Evolutionary conservation across 257 asterid species (phyloP).

Genomic region (Ehretia macrophylla): DNA sequence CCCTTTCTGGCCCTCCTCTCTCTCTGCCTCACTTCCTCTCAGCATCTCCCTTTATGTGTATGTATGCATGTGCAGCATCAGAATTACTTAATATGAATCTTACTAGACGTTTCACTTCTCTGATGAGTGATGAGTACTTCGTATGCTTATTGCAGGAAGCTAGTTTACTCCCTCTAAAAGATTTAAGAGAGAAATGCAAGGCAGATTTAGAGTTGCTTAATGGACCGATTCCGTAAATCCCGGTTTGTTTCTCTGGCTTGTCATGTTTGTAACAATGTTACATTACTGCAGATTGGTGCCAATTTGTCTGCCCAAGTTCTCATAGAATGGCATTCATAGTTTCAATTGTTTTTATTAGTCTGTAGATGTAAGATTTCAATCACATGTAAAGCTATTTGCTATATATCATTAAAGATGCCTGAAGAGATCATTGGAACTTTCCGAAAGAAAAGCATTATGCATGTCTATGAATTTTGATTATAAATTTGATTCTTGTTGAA

Average conservation of each 20-base stretch:
- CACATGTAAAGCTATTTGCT: neutral
- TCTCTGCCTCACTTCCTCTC: neutral
- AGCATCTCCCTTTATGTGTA: neutral
- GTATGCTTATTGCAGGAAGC: slow-evolving; percentile 45
- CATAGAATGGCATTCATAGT: neutral
- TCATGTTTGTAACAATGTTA: slow-evolving; percentile 22
- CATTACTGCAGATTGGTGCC: neutral
- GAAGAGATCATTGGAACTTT: no score
- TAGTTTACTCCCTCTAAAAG: slow-evolving; percentile 44
- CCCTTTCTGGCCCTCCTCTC: no score
- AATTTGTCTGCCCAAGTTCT: slow-evolving; percentile 2
- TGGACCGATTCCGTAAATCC: slow-evolving; percentile 28
- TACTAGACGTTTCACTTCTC: neutral
- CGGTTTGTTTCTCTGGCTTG: slow-evolving; percentile 20
- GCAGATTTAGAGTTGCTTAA: slow-evolving; percentile 40
- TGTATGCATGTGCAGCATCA: neutral
- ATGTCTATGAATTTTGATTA: no score
- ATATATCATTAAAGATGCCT: no score
- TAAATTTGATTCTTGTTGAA: no score
- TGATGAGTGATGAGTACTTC: neutral
- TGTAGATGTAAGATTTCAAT: slow-evolving; percentile 3
- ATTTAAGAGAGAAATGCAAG: slow-evolving; percentile 58
- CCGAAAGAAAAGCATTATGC: no score
- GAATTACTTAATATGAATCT: neutral
- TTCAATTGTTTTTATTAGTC: neutral